Evolutionary conservation across 202 grass and related monocot species (phyloP).

Genomic region (Thinopyrum obtusiflorum): DNA sequence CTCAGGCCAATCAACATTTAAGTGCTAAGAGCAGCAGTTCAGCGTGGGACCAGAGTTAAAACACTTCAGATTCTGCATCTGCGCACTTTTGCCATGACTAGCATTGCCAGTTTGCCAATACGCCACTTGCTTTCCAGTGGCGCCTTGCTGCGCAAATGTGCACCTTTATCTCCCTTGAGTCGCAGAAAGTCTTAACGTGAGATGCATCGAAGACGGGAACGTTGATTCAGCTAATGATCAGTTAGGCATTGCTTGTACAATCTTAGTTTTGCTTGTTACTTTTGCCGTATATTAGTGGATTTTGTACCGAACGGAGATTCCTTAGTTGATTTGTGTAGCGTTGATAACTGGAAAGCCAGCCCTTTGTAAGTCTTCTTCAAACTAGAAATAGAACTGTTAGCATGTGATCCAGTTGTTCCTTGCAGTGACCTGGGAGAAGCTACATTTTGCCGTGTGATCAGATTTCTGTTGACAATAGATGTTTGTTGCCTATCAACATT

Average conservation of each 20-base stretch:
- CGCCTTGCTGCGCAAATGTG: conserved; percentile 13
- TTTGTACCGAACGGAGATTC: conserved; percentile 30
- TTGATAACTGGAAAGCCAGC: background rate
- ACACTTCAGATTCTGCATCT: conserved; percentile 3
- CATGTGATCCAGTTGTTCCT: background rate
- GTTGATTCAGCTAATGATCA: background rate
- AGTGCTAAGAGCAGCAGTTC: conserved; percentile 64
- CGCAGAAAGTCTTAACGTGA: background rate
- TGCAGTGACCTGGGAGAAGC: background rate
- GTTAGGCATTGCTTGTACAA: conserved; percentile 43
- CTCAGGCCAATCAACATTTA: conserved; percentile 24
- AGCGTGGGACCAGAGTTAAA: background rate
- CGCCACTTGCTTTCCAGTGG: conserved; percentile 21
- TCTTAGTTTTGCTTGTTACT: conserved; percentile 39
- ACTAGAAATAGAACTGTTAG: conserved; percentile 17
- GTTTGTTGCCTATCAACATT: background rate
- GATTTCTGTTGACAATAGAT: background rate
- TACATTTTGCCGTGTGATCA: background rate
- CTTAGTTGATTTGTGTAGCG: conserved; percentile 25
- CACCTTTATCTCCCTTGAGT: background rate
- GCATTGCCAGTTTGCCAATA: conserved; percentile 42
- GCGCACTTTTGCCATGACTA: conserved; percentile 59
- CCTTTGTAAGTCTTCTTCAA: background rate
- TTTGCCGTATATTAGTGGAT: conserved; percentile 28
- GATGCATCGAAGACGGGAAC: background rate